Evolutionary conservation across 805 yeast species (phyloP), one percentile per base, ranked within the genome.

Genomic region (Ogataea trehalophila): DNA sequence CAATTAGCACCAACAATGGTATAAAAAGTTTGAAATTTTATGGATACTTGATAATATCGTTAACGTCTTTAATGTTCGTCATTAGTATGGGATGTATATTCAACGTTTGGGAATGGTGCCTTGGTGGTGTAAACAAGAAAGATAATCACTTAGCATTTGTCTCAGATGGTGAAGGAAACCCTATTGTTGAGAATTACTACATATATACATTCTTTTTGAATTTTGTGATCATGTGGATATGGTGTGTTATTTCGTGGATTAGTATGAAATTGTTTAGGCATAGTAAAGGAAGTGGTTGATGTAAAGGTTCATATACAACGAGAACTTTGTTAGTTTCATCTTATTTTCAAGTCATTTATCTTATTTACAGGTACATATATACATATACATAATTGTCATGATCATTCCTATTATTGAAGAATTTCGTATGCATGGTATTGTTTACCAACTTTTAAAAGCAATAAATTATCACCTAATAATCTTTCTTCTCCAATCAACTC

Each of bases 241-340:
- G 95, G 95, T 79, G 90, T 38, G 66, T 81, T 9, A 67, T 76
- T 4, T 79, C 90, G 11, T 87, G 95, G 95, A 71, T 81, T 40
- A 91, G 94, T 35, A 73, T 87, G 76, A 87, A 87, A 63, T 68
- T 87, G 47, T 87, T 87, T 66, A 71, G 89, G 47, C 94, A 87
- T 60, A 84, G 94, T 20, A 84, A 81, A 55, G 89, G 89, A 7
- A 75, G 79, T 22, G 73, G 72, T 26, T 26, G 31, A 26, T 11
- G 9, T 11, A 26, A 11, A 5, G 31, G 6, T 13, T 15, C 13
- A 6, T 33, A 33, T 2, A 33, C 17, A 33, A 13, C 22, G 18
- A 20, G 5, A 20, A 20, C 4, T 13, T 26, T 11, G 20, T 11
- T 18, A 15, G 3, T 37, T 37, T n/a, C 8, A 6, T 37, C 23